Base-by-base conservation (phyloP, 2,329 filamentous ascomycete genomes). In the Sphaerostilbella broomeana region DNA sequence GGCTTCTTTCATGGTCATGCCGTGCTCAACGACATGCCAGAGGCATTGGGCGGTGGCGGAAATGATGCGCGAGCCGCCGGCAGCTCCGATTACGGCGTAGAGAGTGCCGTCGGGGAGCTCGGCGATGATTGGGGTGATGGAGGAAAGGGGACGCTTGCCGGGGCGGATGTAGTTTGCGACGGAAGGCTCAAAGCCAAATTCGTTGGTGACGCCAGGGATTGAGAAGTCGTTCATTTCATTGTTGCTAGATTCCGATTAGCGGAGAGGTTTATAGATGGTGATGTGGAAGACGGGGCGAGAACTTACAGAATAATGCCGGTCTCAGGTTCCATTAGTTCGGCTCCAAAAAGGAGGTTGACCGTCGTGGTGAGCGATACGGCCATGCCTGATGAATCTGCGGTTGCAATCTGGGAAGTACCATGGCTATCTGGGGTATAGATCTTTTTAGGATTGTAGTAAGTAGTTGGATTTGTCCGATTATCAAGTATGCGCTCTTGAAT, bases 271-370 rank as follows among this genome's bases (percentile, higher is more conserved):
- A n/a, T n/a, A n/a, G n/a, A n/a, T n/a, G n/a, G n/a, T n/a, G n/a
- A n/a, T n/a, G n/a, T n/a, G 8, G 19, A 27, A 13, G 13, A 16
- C 12, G 8, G 11, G 3, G n/a, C 10, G 6, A 67, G 59, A 70
- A 61, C 60, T 41, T 55, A 65, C 63, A 94, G 77, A 40, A 94
- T 86, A 42, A 95, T 73, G 13, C 89, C 89, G 0, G 87, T 89
- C 50, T 82, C 74, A 0, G 87, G 86, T 1, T 90, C 83, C 62
- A 94, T 78, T 47, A 94, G 60, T 15, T 79, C 72, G 19, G 80
- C 82, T 31, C 90, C 90, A 52, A 94, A 97, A 3, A 92, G 70
- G 4, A 92, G 70, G 60, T 95, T 95, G 41, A 95, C 69, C 0
- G 90, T 95, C 1, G 87, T 92, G 0, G 89, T 95, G 10, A 88